phyloP scores from a whole-genome alignment of 83 land plant species.

The Diphasiastrum complanatum region DNA sequence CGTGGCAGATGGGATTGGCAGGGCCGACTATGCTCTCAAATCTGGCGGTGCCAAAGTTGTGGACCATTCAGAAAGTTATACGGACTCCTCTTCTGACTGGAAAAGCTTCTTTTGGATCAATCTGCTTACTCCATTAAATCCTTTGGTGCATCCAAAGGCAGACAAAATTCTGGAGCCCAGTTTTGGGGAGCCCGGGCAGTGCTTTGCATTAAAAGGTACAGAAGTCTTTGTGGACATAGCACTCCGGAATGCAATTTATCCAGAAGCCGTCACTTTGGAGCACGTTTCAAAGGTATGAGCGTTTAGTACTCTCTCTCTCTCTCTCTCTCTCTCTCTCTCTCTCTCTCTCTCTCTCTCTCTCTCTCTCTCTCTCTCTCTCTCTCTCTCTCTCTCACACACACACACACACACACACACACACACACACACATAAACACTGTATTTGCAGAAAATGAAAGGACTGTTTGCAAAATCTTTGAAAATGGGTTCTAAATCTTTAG shows the following conservation, averaged over 20 bases:
- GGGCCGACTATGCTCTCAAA: slow-evolving; percentile 82
- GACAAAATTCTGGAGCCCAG: slow-evolving; percentile 79
- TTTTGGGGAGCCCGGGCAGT: slow-evolving; percentile 97
- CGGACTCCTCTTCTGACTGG: slow-evolving; percentile 21
- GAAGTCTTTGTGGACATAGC: slow-evolving; percentile 73
- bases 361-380: neutral
- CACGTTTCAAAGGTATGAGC: slow-evolving; percentile 83
- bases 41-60: slow-evolving; percentile 76
- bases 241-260: slow-evolving; percentile 66
- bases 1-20: slow-evolving; percentile 96
- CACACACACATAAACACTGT: neutral
- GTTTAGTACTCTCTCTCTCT: neutral
- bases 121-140: slow-evolving; percentile 8
- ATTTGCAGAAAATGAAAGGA: no score
- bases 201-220: slow-evolving; percentile 74
- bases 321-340: neutral
- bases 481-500: no score
- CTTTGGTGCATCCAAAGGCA: slow-evolving; percentile 44
- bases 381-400: neutral
- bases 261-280: slow-evolving; percentile 83
- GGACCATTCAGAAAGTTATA: slow-evolving; percentile 66
- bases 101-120: slow-evolving; percentile 28
- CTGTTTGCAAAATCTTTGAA: no score
- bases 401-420: neutral
- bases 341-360: neutral